Base-by-base conservation (phyloP, 345 rosid species). In the Dipteronia sinensis region DNA sequence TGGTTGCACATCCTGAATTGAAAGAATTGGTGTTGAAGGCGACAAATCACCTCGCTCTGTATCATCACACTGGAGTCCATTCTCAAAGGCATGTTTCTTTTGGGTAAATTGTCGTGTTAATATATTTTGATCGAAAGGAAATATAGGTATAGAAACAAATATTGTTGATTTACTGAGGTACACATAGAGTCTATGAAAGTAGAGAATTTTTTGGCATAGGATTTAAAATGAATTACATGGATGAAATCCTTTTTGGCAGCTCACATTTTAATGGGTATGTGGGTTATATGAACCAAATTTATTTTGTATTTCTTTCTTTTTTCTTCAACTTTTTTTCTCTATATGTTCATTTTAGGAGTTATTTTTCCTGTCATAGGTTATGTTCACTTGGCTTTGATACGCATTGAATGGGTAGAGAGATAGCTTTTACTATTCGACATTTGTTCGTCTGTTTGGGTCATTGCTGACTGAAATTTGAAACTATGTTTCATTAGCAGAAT, bases 11-110 rank as follows among this genome's bases (percentile, higher is more conserved):
- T 72, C 90, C 85, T 69, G 89, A 95, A 56, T 75, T 93, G 85
- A 89, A 83, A 86, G 97, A 93, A 59, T 80, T 95, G 79, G 89
- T 92, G 9, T 10, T 80, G 23, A 79, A 80, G 80, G 98, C 98
- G 0, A 78, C 85, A 23, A 84, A 85, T 71, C 96, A 92, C 69
- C 85, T 92, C 71, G 91, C 83, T 78, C 84, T 92, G 49, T 92
- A 92, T 73, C 89, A 94, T 73, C 89, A 94, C 67, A 77, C 85
- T 0, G 88, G 87, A 63, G 81, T 80, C 72, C 87, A 88, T 82
- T 86, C 92, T 79, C 95, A 88, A 78, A 83, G 88, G 84, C 78
- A 20, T 13, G 23, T 67, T 73, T 51, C 49, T 62, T 66, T 38
- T 47, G 56, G 49, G 23, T 31, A 76, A 56, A 67, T 68, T 16